A percentile compares a stretch with the other conserved stretches of the same genome.
Evolutionary conservation across 768 basidiomycete genomes (phyloP).

Genomic region (Tylopilus sp.): DNA sequence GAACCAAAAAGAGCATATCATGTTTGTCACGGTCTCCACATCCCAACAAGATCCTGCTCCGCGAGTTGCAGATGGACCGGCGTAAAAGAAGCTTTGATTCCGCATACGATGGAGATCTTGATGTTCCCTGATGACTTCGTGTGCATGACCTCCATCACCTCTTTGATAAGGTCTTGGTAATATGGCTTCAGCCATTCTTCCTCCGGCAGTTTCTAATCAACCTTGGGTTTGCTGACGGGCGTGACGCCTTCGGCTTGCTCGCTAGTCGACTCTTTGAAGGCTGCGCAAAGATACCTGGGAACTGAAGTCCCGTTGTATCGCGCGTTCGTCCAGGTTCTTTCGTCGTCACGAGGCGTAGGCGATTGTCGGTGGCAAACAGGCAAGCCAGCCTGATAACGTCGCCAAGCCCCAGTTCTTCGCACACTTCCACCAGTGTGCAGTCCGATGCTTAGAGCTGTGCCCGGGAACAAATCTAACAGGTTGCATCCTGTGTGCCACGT

Average conservation of each 20-base stretch:
- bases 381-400: conserved; percentile 5
- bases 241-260: conserved; percentile 5
- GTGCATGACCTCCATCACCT: conserved; percentile 9
- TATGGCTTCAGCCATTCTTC: background rate
- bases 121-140: conserved; percentile 8
- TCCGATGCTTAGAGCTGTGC: conserved; percentile 14
- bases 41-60: background rate
- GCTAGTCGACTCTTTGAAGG: background rate
- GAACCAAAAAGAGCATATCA: too few relatives aligned
- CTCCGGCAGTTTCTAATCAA: background rate
- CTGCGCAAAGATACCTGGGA: background rate
- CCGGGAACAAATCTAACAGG: background rate
- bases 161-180: conserved; percentile 1
- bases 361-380: rapidly evolving
- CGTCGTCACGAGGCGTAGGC: background rate
- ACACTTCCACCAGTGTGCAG: conserved; percentile 1
- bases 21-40: too few relatives aligned
- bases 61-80: conserved; percentile 6
- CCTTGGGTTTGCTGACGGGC: background rate
- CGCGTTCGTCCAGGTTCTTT: background rate
- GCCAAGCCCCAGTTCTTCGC: conserved; percentile 2
- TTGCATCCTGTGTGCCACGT: background rate
- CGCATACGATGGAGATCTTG: conserved; percentile 1
- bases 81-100: conserved; percentile 10
- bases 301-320: background rate